Conservation (phyloP, 164 flowering plant species). For the Brasenia schreberi region DNA sequence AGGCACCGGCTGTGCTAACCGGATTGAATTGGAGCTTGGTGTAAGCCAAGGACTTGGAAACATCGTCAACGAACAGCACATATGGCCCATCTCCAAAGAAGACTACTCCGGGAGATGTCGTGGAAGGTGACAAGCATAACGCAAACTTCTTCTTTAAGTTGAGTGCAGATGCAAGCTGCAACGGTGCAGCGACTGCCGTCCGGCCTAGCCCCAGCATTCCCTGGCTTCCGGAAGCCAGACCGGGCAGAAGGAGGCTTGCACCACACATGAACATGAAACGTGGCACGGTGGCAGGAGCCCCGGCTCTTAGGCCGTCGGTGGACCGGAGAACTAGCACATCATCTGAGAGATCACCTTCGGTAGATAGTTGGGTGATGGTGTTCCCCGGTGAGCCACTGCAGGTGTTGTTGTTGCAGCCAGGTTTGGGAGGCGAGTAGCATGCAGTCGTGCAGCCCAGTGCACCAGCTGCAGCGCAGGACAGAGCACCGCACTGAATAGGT, state of each 20-base stretch:
- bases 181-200: conserved; percentile 3
- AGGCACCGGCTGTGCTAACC: conserved; percentile 3
- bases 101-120: conserved; percentile 4
- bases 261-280: conserved; percentile 9
- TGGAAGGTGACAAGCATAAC: conserved; percentile 3
- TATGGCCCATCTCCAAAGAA: conserved; percentile 18
- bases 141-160: conserved; percentile 7
- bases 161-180: conserved; percentile 8
- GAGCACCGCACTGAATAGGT: conserved; percentile 2
- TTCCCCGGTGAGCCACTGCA: conserved; percentile 7
- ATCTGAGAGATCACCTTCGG: conserved; percentile 5
- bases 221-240: conserved; percentile 5
- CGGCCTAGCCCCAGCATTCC: conserved; percentile 13
- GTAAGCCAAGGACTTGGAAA: conserved; percentile 8
- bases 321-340: conserved; percentile 6
- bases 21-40: conserved; percentile 14
- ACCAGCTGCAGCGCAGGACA: conserved; percentile 3
- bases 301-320: conserved; percentile 4
- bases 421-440: conserved; percentile 2
- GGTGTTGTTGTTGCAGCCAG: conserved; percentile 8
- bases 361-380: not conserved
- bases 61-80: conserved; percentile 5
- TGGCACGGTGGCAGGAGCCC: not conserved
- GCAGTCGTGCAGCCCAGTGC: conserved; percentile 1
- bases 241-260: conserved; percentile 1